These are phyloP conservation scores for Ophiorrhiza pumila DNA, from an alignment of 257 asterid genomes.

Conservation along the genomic window DNA sequence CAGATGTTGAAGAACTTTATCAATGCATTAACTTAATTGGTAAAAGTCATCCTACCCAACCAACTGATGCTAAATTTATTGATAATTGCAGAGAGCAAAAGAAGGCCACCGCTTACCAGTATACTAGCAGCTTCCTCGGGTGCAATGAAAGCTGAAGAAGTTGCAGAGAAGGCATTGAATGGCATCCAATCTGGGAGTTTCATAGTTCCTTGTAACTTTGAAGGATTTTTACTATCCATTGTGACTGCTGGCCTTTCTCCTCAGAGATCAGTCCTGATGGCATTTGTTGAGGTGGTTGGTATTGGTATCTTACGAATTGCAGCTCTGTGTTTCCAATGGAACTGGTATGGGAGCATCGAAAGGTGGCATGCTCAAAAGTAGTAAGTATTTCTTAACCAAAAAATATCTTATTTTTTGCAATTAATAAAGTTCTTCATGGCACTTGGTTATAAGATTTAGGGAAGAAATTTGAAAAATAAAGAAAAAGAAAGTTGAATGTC, in stretches of 20 bases:
- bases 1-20: neutral
- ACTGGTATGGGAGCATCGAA: slow-evolving; percentile 71
- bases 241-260: slow-evolving; percentile 89
- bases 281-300: slow-evolving; percentile 71
- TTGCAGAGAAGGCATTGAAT: slow-evolving; percentile 58
- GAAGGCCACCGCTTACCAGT: slow-evolving; percentile 70
- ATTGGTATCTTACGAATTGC: slow-evolving; percentile 59
- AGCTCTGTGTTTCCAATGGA: slow-evolving; percentile 81
- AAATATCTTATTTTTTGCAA: too few species aligned
- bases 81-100: slow-evolving; percentile 61
- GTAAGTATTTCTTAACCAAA: slow-evolving; percentile 1
- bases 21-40: neutral
- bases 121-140: slow-evolving; percentile 89
- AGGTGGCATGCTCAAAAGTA: slow-evolving; percentile 50
- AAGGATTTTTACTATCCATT: slow-evolving; percentile 63
- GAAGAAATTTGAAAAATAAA: too few species aligned
- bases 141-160: slow-evolving; percentile 87
- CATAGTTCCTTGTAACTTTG: slow-evolving; percentile 77
- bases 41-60: neutral
- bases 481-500: neutral
- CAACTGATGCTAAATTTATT: neutral
- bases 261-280: slow-evolving; percentile 77
- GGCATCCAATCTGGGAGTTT: slow-evolving; percentile 72
- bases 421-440: neutral
- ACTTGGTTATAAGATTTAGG: neutral